Percentiles rank a stretch among this genome's conserved stretches.
phyloP scores from a whole-genome alignment of 2,329 filamentous ascomycete species.

The Hymenoscyphus fraxineus region DNA sequence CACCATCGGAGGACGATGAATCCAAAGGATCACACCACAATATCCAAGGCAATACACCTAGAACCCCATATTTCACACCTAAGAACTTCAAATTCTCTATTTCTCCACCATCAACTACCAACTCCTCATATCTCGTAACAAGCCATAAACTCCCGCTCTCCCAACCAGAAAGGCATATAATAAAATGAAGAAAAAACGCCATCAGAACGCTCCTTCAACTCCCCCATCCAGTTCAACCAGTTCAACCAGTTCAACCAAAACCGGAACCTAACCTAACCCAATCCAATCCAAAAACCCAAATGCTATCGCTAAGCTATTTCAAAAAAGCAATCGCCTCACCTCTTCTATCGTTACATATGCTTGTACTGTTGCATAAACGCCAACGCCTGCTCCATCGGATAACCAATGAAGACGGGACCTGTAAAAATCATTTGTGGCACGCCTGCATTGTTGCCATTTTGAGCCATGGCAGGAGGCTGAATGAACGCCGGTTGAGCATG shows the following conservation, averaged over 20 bases:
- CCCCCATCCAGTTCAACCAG: background rate
- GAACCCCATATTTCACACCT: background rate
- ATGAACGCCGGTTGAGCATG: constrained; percentile 50
- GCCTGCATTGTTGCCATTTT: constrained; percentile 11
- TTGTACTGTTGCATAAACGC: constrained; percentile 58
- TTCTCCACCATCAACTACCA: background rate
- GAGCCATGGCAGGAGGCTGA: constrained; percentile 39
- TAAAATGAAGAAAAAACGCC: background rate
- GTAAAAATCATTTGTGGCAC: constrained; percentile 78
- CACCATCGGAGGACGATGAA: too few relatives aligned
- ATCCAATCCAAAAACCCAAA: constrained; percentile 12
- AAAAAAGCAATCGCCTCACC: background rate
- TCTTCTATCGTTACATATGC: constrained; percentile 20
- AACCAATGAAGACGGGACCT: constrained; percentile 91
- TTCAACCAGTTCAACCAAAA: background rate
- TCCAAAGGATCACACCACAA: too few relatives aligned
- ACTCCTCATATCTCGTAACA: background rate
- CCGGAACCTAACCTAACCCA: background rate
- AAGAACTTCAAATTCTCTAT: background rate
- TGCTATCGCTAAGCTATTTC: constrained; percentile 13
- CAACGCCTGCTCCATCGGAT: constrained; percentile 78
- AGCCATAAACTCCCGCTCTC: background rate
- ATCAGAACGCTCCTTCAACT: background rate
- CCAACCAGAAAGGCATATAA: background rate
- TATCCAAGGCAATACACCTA: too few relatives aligned